A percentile compares a stretch with the other conserved stretches of the same genome.
Conservation (phyloP, 2,329 filamentous ascomycete genomes). For the Fusarium heterosporum region DNA sequence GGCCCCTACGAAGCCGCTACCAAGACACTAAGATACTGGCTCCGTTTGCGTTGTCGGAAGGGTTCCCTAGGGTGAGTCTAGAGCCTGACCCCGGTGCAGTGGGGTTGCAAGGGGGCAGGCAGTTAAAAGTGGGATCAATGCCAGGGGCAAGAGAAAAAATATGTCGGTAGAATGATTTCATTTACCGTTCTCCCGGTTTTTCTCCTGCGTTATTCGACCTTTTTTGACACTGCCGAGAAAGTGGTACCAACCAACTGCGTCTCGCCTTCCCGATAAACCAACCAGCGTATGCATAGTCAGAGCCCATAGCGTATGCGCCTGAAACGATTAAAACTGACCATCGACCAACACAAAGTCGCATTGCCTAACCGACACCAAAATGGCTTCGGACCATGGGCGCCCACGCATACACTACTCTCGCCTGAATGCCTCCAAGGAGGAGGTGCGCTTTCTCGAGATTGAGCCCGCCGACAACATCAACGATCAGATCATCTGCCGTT, state of each 20-base stretch:
- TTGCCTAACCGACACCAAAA: slow-evolving; percentile 9
- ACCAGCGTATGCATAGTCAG: too few species aligned
- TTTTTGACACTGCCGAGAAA: background rate
- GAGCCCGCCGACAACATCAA: slow-evolving; percentile 45
- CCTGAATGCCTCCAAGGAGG: slow-evolving; percentile 31
- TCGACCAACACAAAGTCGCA: background rate
- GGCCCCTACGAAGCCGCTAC: background rate
- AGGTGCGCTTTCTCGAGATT: slow-evolving; percentile 52
- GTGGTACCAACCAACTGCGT: background rate
- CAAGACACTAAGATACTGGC: background rate
- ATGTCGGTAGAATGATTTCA: slow-evolving; percentile 2
- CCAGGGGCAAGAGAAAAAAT: background rate
- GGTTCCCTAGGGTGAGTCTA: slow-evolving; percentile 16
- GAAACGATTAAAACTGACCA: background rate
- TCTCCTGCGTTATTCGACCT: slow-evolving; percentile 1
- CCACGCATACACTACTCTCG: slow-evolving; percentile 32
- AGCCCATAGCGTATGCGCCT: background rate
- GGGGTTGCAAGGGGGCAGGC: background rate
- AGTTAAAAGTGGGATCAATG: slow-evolving; percentile 13
- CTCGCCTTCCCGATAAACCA: background rate
- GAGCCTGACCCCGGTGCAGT: background rate
- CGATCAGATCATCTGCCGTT: slow-evolving; percentile 50
- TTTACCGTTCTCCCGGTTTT: slow-evolving; percentile 8
- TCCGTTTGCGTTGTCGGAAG: background rate
- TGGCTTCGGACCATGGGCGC: slow-evolving; percentile 15